Conservation (phyloP, 2,329 filamentous ascomycete species). For the Paracoccidioides brasiliensis region DNA sequence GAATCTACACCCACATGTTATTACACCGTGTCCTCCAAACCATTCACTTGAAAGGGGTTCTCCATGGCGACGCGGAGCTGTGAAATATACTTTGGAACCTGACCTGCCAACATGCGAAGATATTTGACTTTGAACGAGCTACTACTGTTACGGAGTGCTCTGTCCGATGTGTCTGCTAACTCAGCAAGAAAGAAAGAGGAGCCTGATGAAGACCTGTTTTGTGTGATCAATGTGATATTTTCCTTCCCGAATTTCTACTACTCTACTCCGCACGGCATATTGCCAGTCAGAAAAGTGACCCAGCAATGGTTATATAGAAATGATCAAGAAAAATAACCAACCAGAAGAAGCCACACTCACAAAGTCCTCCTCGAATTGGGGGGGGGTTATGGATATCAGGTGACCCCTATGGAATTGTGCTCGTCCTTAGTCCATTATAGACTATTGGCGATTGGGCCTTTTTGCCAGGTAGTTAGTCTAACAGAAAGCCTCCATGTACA, state of each 20-base stretch:
- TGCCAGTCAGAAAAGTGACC: too few relatives aligned
- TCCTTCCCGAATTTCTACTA: not conserved
- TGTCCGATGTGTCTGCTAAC: not conserved
- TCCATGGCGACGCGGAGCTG: constrained; percentile 8
- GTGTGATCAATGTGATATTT: not conserved
- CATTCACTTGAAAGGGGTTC: constrained; percentile 7
- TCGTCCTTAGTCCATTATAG: too few relatives aligned
- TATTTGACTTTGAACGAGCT: constrained; percentile 3
- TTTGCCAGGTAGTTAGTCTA: too few relatives aligned
- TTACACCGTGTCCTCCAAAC: not conserved
- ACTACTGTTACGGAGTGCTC: not conserved
- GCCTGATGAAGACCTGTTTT: not conserved
- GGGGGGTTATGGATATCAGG: too few relatives aligned
- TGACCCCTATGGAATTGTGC: too few relatives aligned
- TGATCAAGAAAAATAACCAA: too few relatives aligned
- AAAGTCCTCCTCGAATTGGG: too few relatives aligned
- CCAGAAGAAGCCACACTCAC: too few relatives aligned
- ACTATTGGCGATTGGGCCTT: too few relatives aligned
- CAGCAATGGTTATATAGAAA: too few relatives aligned
- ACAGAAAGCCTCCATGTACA: too few relatives aligned
- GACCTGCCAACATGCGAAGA: constrained; percentile 8
- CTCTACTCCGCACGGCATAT: not conserved
- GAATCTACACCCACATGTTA: too few relatives aligned
- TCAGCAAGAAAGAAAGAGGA: not conserved
- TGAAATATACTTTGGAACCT: constrained; percentile 10